Percentiles rank a stretch among this genome's conserved stretches.
Conservation (phyloP, 495 filamentous ascomycete species). For the Talaromyces nanjingensis region DNA sequence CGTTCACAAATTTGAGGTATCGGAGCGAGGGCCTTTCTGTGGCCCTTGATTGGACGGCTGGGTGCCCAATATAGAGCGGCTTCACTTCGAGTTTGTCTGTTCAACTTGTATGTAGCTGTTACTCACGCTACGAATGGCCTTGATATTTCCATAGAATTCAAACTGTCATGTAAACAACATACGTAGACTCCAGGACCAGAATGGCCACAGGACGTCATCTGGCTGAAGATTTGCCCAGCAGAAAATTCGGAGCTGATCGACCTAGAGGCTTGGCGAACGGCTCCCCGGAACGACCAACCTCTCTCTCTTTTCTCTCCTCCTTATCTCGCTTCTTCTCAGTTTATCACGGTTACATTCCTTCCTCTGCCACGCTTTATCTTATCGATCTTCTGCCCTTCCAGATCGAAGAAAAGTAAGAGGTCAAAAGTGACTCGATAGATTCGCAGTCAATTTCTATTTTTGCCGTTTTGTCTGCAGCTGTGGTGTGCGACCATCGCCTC, state of each 20-base stretch:
- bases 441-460: background rate
- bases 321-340: constrained; percentile 8
- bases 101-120: background rate
- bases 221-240: background rate
- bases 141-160: no score
- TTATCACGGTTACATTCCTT: background rate
- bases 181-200: background rate
- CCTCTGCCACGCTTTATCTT: background rate
- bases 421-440: background rate
- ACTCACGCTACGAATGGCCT: background rate
- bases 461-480: background rate
- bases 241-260: constrained; percentile 1
- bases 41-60: background rate
- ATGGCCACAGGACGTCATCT: constrained; percentile 1
- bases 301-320: constrained; percentile 9
- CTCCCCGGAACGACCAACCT: constrained; percentile 17
- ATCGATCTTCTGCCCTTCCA: background rate
- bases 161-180: background rate
- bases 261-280: constrained; percentile 8
- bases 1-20: no score
- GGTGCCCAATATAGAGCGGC: background rate
- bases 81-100: background rate
- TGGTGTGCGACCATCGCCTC: constrained; percentile 12
- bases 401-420: background rate
- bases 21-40: background rate